Base-by-base conservation (phyloP, 805 yeast genomes). In the Cyberlindnera petersonii region DNA sequence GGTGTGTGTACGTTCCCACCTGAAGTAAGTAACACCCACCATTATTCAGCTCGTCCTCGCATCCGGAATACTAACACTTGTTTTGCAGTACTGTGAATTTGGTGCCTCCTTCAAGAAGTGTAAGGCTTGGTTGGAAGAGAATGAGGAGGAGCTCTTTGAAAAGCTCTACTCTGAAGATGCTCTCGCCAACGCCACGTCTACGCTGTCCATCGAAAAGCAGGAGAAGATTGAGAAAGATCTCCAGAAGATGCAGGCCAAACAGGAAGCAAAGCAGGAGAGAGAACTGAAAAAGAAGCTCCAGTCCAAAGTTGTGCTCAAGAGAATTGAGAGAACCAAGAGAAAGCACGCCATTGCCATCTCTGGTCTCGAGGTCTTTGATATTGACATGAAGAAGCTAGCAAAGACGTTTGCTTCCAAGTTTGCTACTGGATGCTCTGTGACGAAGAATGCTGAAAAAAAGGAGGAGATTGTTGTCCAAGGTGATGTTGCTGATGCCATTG, bases 381-480 rank as follows among this genome's bases (percentile, higher is more conserved):
- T 87, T 44, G 96, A 89, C 58, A 74, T 86, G 77, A 89, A 89
- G 68, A 89, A 88, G 58, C 70, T 87, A 49, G 85, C 96, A 31
- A 91, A 91, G 71, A 80, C 88, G 1, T 89, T 91, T 63, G 93
- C 97, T 0, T 82, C 93, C 24, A 87, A 85, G 61, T 89, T 91
- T 58, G 98, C 98, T 11, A 89, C 97, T 8, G 98, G 98, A 36
- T 91, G 96, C 21, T 79, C 93, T 17, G 95, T 89, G 11, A 80
- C 88, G 4, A 89, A 89, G 64, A 85, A 79, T 48, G 88, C 79
- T 4, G 98, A 89, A 49, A 89, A 89, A 65, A 86, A 84, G 60
- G 96, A 91, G 46, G 98, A 89, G 58, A 77, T 89, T 40, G 75
- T 86, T 42, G 82, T 89, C 43, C 97, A 89, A 66, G 98, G 98